Conservation (phyloP, 2,329 filamentous ascomycete genomes). For the Fusarium miscanthi region DNA sequence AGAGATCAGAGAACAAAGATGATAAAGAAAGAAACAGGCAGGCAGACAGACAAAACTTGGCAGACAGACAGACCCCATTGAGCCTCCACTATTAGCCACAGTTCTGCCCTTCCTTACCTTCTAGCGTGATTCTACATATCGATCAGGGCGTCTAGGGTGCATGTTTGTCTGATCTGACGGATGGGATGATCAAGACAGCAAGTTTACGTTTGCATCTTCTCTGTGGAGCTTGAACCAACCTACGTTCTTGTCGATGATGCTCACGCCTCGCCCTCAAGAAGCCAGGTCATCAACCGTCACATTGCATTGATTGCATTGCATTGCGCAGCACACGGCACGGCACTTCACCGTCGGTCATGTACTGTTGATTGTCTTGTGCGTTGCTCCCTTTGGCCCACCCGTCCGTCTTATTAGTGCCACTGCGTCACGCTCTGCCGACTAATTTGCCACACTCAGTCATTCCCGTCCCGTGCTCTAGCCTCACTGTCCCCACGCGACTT, state of each 20-base stretch:
- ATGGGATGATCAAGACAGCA: constrained; percentile 7
- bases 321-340: not conserved
- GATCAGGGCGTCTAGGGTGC: constrained; percentile 1
- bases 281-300: not conserved
- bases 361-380: not conserved
- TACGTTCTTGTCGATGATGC: not conserved
- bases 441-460: constrained; percentile 35
- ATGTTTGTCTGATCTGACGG: not conserved
- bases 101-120: constrained; percentile 7
- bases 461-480: constrained; percentile 9
- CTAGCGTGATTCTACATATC: constrained; percentile 23
- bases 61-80: not conserved
- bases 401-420: constrained; percentile 10
- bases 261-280: not conserved
- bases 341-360: constrained; percentile 1
- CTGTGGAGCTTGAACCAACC: constrained; percentile 1
- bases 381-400: not conserved
- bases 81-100: constrained; percentile 4
- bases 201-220: constrained; percentile 9
- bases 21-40: not conserved
- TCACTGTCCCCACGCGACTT: constrained; percentile 11
- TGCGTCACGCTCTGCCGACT: constrained; percentile 27
- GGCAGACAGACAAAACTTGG: not conserved
- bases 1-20: not conserved
- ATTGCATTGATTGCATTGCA: not conserved